Evolutionary conservation across 345 rosid species (phyloP), one percentile per base, ranked within the genome.

Genomic region (Salix viminalis): DNA sequence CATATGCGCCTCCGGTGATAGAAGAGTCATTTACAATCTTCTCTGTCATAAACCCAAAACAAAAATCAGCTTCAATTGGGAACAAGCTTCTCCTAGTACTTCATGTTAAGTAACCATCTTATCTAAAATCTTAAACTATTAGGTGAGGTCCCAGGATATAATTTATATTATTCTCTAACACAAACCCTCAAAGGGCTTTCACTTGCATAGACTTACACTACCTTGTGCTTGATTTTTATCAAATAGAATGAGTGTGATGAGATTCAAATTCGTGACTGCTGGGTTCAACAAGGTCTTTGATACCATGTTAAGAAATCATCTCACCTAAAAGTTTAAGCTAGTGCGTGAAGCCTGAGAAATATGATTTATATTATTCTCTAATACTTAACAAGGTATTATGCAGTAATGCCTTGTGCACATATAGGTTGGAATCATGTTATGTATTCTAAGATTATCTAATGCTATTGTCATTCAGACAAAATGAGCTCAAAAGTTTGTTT

Each of bases 1-100:
- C 93, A 84, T 83, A 85, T 8, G 93, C 88, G 72, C 87, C 80
- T 1, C 91, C 91, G 34, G 91, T 90, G 68, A 86, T 13, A 9
- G 81, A 67, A 75, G 82, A 81, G 68, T 82, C 83, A 41, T 60
- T 65, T 42, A 69, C 81, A 68, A 78, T 70, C 69, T 74, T 72
- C 75, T 88, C 90, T 90, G 85, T 13, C 19, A 46, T 32, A 37
- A 72, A 52, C 30, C 65, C 28, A 69, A 6, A n/a, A 39, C 50
- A 36, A 70, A 64, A 69, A 68, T 21, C 62, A 71, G 36, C 46
- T 75, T 67, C 41, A 52, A 67, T 67, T 67, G 2, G 41, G 74
- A 50, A 70, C 54, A 60, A 54, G 36, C 36, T 60, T 32, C 37
- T 13, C 73, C 52, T 46, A 14, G 6, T 19, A 34, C 67, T 65